These are phyloP conservation scores for Candida multigemmis DNA, from an alignment of 805 yeast species.

Conservation along the genomic window DNA sequence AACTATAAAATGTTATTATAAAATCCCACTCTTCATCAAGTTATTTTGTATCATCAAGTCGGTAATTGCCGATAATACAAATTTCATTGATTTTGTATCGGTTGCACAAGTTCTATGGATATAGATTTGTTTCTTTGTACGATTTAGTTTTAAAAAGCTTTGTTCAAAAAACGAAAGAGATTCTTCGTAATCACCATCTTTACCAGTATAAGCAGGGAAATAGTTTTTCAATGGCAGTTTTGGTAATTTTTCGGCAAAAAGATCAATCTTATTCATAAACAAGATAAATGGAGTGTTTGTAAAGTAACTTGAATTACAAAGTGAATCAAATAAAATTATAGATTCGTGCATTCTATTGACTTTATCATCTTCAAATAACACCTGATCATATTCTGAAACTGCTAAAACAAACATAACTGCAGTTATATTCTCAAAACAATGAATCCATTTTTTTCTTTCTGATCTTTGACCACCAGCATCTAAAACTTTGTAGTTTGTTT, in stretches of 20 bases:
- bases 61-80: conserved; percentile 86
- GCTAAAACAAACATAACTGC: conserved; percentile 85
- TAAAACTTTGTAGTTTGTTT: conserved; percentile 61
- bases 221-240: conserved; percentile 58
- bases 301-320: conserved; percentile 84
- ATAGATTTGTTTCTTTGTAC: conserved; percentile 68
- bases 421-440: conserved; percentile 84
- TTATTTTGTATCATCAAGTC: conserved; percentile 84
- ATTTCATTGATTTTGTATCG: conserved; percentile 79
- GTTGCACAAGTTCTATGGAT: conserved; percentile 95
- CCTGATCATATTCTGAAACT: conserved; percentile 86
- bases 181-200: conserved; percentile 50
- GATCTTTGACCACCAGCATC: conserved; percentile 97
- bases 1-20: conserved; percentile 19
- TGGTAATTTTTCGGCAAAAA: conserved; percentile 62
- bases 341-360: conserved; percentile 91
- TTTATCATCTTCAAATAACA: conserved; percentile 78
- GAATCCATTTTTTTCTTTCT: conserved; percentile 91
- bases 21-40: conserved; percentile 67
- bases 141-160: conserved; percentile 55
- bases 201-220: conserved; percentile 72
- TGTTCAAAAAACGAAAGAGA: conserved; percentile 66
- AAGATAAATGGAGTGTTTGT: conserved; percentile 77
- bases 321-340: conserved; percentile 69
- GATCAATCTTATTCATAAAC: conserved; percentile 82